Base-by-base conservation (phyloP, 768 basidiomycete genomes). In the Collybia sp. region DNA sequence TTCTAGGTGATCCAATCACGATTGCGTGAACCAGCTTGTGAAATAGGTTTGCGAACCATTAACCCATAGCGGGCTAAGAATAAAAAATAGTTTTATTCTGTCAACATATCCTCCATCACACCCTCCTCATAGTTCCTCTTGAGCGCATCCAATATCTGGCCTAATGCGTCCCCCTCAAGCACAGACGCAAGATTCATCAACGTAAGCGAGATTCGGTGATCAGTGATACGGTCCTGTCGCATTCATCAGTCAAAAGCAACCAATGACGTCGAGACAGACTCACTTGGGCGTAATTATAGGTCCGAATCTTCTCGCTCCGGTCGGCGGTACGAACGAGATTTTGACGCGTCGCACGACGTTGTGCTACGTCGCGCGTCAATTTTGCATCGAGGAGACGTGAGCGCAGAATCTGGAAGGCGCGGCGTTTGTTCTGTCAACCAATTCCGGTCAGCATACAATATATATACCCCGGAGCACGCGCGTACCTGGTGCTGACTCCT, bases 211-310 rank as follows among this genome's bases (percentile, higher is more conserved):
- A 96, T 82, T 0, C 93, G 77, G 55, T 97, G 94, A 61, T 96
- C 94, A 2, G 94, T 98, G 9, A 97, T 81, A 9, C 93, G 85
- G 52, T 93, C 92, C 85, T 95, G 53, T 30, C 36, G 12, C 15
- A 48, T 17, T 42, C 12, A 41, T 30, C 36, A 10, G 12, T 32
- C 8, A 15, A 39, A 35, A 32, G 16, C 12, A n/a, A 25, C 6
- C 30, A 4, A 35, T 37, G 11, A 37, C 31, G 44, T 19, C 35
- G 32, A 38, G 16, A 35, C 11, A n/a, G 32, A 48, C 68, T 9
- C 41, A 78, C 91, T 73, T 93, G 93, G 1, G 91, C 80, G 62
- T 85, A 94, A 57, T 96, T 97, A 65, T 97, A 98, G 3, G 96
- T 98, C 50, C 96, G 71, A 47, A 98, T 88, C 62, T 97, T 98